These are phyloP conservation scores for Cladosporium sp. DNA, from an alignment of 2,329 filamentous ascomycete species.

Conservation along the genomic window DNA sequence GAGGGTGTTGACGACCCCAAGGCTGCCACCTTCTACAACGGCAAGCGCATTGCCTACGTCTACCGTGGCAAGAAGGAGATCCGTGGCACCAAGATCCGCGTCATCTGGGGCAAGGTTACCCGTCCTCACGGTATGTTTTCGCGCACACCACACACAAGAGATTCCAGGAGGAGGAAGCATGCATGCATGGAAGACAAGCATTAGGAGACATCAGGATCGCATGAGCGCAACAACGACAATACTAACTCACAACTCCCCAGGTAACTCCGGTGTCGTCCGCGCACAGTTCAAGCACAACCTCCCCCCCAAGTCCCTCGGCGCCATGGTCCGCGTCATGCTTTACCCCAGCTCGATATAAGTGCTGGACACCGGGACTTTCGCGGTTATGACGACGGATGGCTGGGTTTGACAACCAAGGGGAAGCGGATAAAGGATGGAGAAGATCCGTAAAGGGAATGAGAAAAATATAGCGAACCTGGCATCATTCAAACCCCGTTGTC, in stretches of 20 bases:
- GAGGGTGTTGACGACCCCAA: constrained; percentile 92
- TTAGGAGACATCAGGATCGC: neutral
- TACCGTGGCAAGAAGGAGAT: constrained; percentile 94
- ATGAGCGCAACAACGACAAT: constrained; percentile 3
- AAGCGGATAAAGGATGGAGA: neutral
- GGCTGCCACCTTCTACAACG: constrained; percentile 94
- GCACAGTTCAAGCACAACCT: constrained; percentile 97
- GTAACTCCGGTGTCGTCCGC: constrained; percentile 96
- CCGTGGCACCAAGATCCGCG: constrained; percentile 93
- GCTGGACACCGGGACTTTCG: constrained; percentile 5
- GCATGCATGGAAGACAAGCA: neutral
- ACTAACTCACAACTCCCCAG: constrained; percentile 41
- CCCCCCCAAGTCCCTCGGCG: constrained; percentile 92
- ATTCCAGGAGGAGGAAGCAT: neutral
- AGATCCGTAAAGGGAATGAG: constrained; percentile 1
- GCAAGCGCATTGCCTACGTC: constrained; percentile 98
- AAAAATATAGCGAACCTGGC: neutral
- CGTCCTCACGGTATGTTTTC: constrained; percentile 73
- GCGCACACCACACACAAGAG: constrained; percentile 8
- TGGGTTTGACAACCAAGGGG: constrained; percentile 8
- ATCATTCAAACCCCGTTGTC: neutral
- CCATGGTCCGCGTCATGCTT: constrained; percentile 36
- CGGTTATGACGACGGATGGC: constrained; percentile 11
- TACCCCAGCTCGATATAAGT: constrained; percentile 38
- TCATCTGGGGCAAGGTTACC: constrained; percentile 99